Percentiles rank a stretch among this genome's conserved stretches.
Conservation (phyloP, 164 flowering plant species). For the Akebia trifoliata region DNA sequence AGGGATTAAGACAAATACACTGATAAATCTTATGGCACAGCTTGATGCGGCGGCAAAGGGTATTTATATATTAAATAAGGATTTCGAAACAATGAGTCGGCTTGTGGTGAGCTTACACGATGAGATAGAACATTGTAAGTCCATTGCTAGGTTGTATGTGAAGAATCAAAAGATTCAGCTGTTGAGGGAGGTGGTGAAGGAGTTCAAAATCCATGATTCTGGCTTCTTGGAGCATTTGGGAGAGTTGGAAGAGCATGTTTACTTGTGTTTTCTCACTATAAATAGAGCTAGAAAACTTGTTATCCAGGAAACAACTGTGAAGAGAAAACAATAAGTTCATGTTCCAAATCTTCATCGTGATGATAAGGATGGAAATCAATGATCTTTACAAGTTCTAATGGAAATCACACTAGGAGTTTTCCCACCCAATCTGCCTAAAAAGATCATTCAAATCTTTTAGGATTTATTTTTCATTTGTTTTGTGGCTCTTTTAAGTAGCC, state of each 20-base stretch:
- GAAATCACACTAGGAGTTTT: too few relatives aligned
- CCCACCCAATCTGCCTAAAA: too few relatives aligned
- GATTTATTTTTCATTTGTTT: too few relatives aligned
- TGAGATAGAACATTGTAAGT: conserved; percentile 59
- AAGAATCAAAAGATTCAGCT: conserved; percentile 38
- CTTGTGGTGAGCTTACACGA: conserved; percentile 46
- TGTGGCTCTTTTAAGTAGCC: too few relatives aligned
- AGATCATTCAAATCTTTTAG: too few relatives aligned
- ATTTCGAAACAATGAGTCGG: conserved; percentile 66
- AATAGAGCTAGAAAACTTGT: too few relatives aligned
- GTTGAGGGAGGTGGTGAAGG: conserved; percentile 58
- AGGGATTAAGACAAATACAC: neutral
- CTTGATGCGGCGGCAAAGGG: conserved; percentile 77
- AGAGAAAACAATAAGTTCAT: too few relatives aligned
- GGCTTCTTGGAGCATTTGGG: conserved; percentile 58
- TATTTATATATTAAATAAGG: conserved; percentile 47
- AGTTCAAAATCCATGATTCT: conserved; percentile 36
- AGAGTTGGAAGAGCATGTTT: conserved; percentile 69
- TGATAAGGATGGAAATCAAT: too few relatives aligned
- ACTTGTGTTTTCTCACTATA: too few relatives aligned
- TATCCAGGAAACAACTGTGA: too few relatives aligned
- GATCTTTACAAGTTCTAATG: too few relatives aligned
- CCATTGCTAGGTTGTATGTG: conserved; percentile 43
- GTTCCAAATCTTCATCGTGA: too few relatives aligned
- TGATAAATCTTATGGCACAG: conserved; percentile 25